phyloP scores from a whole-genome alignment of 2,329 filamentous ascomycete species.

The Ilyonectria sp. region DNA sequence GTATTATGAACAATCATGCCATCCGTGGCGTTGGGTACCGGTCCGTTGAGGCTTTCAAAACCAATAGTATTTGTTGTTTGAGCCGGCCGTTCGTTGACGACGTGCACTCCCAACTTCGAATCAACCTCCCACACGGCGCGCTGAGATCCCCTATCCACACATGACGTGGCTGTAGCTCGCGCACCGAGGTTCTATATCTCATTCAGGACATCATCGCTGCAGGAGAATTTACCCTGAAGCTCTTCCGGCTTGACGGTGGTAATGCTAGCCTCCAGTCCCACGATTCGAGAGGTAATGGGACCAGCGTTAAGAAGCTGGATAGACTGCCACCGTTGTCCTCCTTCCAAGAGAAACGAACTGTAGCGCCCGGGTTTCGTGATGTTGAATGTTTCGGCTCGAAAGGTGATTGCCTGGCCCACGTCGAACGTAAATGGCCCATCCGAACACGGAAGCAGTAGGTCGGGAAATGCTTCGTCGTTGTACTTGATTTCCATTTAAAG shows the following conservation, averaged over 20 bases:
- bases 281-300: constrained; percentile 4
- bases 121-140: constrained; percentile 14
- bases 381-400: constrained; percentile 19
- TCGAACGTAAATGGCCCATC: constrained; percentile 16
- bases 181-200: constrained; percentile 18
- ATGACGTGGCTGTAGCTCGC: not conserved
- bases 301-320: constrained; percentile 4
- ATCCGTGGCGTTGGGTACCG: no score
- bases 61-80: constrained; percentile 5
- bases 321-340: constrained; percentile 21
- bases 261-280: constrained; percentile 14
- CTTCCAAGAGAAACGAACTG: constrained; percentile 7
- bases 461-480: constrained; percentile 13
- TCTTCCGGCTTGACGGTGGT: not conserved
- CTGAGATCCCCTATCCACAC: constrained; percentile 13
- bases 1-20: no score
- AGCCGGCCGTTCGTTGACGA: constrained; percentile 5
- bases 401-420: constrained; percentile 16
- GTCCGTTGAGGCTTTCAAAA: not conserved
- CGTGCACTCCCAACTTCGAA: constrained; percentile 2
- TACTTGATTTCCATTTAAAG: constrained; percentile 20
- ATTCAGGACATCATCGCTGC: constrained; percentile 12
- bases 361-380: constrained; percentile 4
- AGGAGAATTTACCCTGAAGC: constrained; percentile 1
- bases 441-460: not conserved